These are phyloP conservation scores for Priceomyces medius DNA, from an alignment of 805 yeast genomes.

Conservation along the genomic window DNA sequence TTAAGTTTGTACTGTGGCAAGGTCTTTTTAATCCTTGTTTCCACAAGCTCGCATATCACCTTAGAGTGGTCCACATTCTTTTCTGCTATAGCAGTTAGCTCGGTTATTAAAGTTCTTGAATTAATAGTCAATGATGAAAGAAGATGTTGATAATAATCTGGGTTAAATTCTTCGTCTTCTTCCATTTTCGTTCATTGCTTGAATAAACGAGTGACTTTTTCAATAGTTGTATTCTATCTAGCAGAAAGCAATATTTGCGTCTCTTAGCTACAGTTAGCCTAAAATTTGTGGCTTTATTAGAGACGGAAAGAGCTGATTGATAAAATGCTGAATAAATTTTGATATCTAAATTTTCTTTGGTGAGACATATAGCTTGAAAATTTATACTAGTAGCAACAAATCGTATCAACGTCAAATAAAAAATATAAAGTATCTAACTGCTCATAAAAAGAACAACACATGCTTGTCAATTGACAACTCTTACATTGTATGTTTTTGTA, in stretches of 20 bases:
- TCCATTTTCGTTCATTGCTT: constrained; percentile 6
- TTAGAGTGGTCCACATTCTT: constrained; percentile 29
- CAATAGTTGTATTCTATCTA: background rate
- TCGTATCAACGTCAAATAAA: too few relatives aligned
- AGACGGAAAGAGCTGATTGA: too few relatives aligned
- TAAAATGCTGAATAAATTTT: background rate
- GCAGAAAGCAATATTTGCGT: too few relatives aligned
- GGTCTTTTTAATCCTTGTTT: constrained; percentile 34
- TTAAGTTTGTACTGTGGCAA: constrained; percentile 39
- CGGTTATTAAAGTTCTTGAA: constrained; percentile 38
- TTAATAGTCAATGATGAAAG: constrained; percentile 36
- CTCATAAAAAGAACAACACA: too few relatives aligned
- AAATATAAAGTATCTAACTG: too few relatives aligned
- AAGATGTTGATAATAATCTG: constrained; percentile 30
- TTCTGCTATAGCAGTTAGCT: constrained; percentile 40
- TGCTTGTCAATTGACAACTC: too few relatives aligned
- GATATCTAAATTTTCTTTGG: background rate
- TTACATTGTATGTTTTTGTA: too few relatives aligned
- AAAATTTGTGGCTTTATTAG: background rate
- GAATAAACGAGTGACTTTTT: background rate
- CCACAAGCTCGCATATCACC: constrained; percentile 33
- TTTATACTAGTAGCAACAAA: too few relatives aligned
- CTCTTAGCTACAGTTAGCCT: constrained; percentile 1
- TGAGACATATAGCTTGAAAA: too few relatives aligned
- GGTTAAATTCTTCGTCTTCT: constrained; percentile 22